Conservation (phyloP, 2,329 filamentous ascomycete genomes). For the Periconia macrospinosa region DNA sequence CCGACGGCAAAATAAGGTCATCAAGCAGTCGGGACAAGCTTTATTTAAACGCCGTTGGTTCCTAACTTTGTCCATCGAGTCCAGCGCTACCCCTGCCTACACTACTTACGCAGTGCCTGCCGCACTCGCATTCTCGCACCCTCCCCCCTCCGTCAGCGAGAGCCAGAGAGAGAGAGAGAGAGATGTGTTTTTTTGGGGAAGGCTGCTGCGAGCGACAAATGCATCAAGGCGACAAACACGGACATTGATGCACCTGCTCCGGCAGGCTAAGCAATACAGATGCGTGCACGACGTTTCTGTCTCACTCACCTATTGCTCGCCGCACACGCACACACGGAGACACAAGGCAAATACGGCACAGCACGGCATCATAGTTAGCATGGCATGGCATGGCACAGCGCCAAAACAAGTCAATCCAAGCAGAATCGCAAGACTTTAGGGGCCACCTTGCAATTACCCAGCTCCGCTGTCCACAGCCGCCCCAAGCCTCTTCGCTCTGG, state of each 20-base stretch:
- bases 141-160: too few species aligned
- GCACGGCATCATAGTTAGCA: not conserved
- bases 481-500: not conserved
- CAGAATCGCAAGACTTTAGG: not conserved
- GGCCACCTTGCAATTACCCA: not conserved
- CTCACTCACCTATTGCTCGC: not conserved
- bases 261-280: not conserved
- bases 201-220: too few species aligned
- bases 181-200: too few species aligned
- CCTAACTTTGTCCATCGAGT: conserved; percentile 23
- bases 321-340: not conserved
- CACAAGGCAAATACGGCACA: not conserved
- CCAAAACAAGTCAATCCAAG: not conserved
- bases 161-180: too few species aligned
- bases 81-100: not conserved
- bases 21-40: conserved; percentile 40
- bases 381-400: not conserved
- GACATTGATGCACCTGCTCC: not conserved
- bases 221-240: too few species aligned
- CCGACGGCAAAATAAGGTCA: conserved; percentile 39
- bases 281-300: not conserved
- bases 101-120: too few species aligned
- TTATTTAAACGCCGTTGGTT: conserved; percentile 40
- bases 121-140: too few species aligned
- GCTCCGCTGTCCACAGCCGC: not conserved